Evolutionary conservation across 2,329 filamentous ascomycete genomes (phyloP).

Genomic region (Penicillium sp.): DNA sequence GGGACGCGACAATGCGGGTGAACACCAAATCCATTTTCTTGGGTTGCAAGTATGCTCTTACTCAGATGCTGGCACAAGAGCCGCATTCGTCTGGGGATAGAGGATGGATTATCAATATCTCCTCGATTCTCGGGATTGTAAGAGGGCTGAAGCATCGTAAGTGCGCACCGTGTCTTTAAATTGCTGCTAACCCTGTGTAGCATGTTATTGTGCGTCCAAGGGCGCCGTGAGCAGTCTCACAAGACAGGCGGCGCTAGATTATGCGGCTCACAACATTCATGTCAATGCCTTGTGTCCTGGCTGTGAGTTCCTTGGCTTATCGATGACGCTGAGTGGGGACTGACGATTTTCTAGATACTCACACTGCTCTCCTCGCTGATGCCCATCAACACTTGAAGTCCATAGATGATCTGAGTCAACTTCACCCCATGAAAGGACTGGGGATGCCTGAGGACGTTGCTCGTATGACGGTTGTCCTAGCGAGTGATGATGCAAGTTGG

Average conservation of each 20-base stretch:
- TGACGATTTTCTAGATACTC: constrained; percentile 21
- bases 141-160: constrained; percentile 23
- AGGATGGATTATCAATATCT: constrained; percentile 40
- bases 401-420: constrained; percentile 19
- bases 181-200: constrained; percentile 3
- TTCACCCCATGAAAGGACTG: constrained; percentile 29
- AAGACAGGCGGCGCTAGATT: constrained; percentile 52
- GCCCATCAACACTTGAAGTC: constrained; percentile 17
- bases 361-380: constrained; percentile 29
- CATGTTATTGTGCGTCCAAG: constrained; percentile 52
- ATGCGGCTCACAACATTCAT: constrained; percentile 51
- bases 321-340: background rate
- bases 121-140: constrained; percentile 34
- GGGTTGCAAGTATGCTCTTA: constrained; percentile 44
- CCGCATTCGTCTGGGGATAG: constrained; percentile 33
- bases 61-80: constrained; percentile 43
- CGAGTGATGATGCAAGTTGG: constrained; percentile 50
- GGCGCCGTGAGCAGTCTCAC: constrained; percentile 54
- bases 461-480: constrained; percentile 31
- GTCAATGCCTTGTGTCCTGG: constrained; percentile 58
- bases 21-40: constrained; percentile 45
- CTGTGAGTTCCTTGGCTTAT: constrained; percentile 26
- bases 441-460: constrained; percentile 31
- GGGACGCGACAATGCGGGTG: constrained; percentile 44
- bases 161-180: background rate